Evolutionary conservation across 2,329 filamentous ascomycete genomes (phyloP), one percentile per base, ranked within the genome.

Genomic region (Colletotrichum chrysophilum): DNA sequence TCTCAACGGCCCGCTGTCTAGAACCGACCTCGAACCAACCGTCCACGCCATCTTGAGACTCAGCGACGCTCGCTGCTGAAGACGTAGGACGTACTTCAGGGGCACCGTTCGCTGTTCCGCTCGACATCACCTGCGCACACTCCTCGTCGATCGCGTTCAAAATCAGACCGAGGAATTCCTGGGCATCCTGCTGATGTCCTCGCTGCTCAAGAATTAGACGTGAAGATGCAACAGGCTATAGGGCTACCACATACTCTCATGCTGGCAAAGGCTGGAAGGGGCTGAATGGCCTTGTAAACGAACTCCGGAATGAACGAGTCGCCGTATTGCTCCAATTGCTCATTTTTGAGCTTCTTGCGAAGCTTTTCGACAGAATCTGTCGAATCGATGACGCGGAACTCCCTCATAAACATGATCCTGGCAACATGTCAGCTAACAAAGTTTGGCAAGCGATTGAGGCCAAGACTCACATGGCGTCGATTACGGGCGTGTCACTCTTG

Each of bases 21-120:
- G 93, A 94, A 3, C 96, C 96, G 75, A 99, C 97, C 83, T 99
- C 97, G 34, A 97, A 89, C 97, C 97, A 99, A n/a, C 93, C 95
- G 78, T 93, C 92, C 10, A 84, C 84, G 10, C 84, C 81, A 60
- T 85, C 84, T 5, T 79, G 77, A 3, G 79, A 76, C 8, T 83
- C 84, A 2, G 80, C 78, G 5, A 76, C 78, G 16, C 80, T 80
- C 13, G 78, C 77, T 7, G 78, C 80, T 36, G 58, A 62, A 2
- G 83, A 81, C 3, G 76, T 82, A 83, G 8, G 80, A 78, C n/a
- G 77, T 69, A 24, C 78, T 30, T 77, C 77, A n/a, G 58, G 43
- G 36, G 81, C 77, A n/a, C 82, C 78, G 8, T 73, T 68, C 6
- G 21, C 24, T 13, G 64, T 21, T 21, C 43, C 73, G 28, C 55